phyloP scores from a whole-genome alignment of 106 monocot genomes.

The Triglochin maritima region DNA sequence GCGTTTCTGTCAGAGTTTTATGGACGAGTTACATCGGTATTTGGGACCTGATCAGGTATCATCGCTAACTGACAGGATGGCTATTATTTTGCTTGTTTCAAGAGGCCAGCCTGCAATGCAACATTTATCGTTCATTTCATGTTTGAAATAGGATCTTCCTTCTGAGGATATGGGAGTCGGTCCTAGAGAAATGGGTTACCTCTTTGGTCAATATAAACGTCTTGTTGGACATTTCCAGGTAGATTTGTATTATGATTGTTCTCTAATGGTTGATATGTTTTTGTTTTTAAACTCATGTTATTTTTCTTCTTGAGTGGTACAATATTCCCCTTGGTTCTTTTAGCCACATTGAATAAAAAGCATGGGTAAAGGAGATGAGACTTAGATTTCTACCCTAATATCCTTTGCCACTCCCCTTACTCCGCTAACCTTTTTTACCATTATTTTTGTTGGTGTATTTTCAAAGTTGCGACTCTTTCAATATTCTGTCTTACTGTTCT shows the following conservation, averaged over 20 bases:
- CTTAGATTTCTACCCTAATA: too few species aligned
- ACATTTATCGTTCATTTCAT: not conserved
- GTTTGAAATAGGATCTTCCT: constrained; percentile 81
- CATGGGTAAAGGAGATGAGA: too few species aligned
- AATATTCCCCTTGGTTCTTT: too few species aligned
- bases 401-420: too few species aligned
- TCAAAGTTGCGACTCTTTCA: too few species aligned
- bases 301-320: too few species aligned
- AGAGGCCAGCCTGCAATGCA: not conserved
- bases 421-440: too few species aligned
- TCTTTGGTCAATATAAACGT: constrained; percentile 94
- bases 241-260: constrained; percentile 2
- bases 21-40: constrained; percentile 89
- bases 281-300: too few species aligned
- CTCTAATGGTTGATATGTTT: too few species aligned
- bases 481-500: too few species aligned
- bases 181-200: constrained; percentile 97
- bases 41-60: constrained; percentile 92
- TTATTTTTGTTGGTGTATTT: too few species aligned
- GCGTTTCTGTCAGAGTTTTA: constrained; percentile 98
- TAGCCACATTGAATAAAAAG: too few species aligned
- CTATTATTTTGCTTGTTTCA: not conserved
- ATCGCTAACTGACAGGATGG: not conserved
- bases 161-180: constrained; percentile 97
- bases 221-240: constrained; percentile 98